Conservation (phyloP, 306 rosid species). For the Prunus persica region Prunus_persica_NCBIv2 NC_034013.1:455501-456000, state of each 20-base stretch:
- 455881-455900: neutral
- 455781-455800: neutral
- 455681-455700: neutral
- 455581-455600: constrained; percentile 75
- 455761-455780: too few relatives aligned
- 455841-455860: neutral
- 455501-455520: constrained; percentile 7
- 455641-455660: constrained; percentile 16
- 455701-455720: neutral
- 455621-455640: constrained; percentile 52
- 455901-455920: neutral
- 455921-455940: neutral
- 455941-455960: neutral
- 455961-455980: neutral
- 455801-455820: neutral
- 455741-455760: neutral
- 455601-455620: constrained; percentile 86
- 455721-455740: neutral
- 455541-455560: constrained; percentile 70
- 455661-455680: constrained; percentile 13
- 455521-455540: constrained; percentile 41
- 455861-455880: neutral
- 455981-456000: neutral
- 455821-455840: neutral
- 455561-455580: constrained; percentile 88